These are phyloP conservation scores for Ormosia semicastrata DNA, from an alignment of 306 rosid species.

Conservation along the genomic window DNA sequence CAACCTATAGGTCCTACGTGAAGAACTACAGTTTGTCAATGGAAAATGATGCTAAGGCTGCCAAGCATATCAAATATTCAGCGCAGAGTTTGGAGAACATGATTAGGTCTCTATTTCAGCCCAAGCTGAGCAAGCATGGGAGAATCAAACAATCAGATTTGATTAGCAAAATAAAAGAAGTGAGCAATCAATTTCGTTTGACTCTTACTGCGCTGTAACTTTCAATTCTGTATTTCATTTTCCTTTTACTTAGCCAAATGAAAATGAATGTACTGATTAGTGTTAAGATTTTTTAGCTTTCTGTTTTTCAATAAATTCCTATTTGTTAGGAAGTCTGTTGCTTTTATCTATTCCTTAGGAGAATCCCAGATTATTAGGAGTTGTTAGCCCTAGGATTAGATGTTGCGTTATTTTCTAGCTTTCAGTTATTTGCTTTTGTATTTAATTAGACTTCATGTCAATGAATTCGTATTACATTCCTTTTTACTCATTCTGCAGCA, in stretches of 20 bases:
- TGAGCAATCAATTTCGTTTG: slow-evolving; percentile 36
- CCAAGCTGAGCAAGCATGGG: slow-evolving; percentile 14
- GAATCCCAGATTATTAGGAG: too few relatives aligned
- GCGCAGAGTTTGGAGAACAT: slow-evolving; percentile 47
- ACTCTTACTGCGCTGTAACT: slow-evolving; percentile 27
- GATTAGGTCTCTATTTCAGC: slow-evolving; percentile 48
- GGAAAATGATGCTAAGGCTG: slow-evolving; percentile 45
- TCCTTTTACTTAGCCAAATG: neutral
- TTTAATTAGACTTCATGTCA: too few relatives aligned
- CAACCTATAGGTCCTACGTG: slow-evolving; percentile 45
- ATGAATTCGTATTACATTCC: too few relatives aligned
- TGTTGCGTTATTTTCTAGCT: too few relatives aligned
- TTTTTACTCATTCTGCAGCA: too few relatives aligned
- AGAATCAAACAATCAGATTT: slow-evolving; percentile 27
- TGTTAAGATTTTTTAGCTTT: too few relatives aligned
- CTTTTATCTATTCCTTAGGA: too few relatives aligned
- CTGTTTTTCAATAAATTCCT: too few relatives aligned
- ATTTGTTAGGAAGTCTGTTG: too few relatives aligned
- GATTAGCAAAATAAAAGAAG: slow-evolving; percentile 34
- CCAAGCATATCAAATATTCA: slow-evolving; percentile 43
- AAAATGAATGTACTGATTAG: neutral
- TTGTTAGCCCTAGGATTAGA: too few relatives aligned
- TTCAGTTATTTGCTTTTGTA: too few relatives aligned
- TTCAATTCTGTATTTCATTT: slow-evolving; percentile 13
- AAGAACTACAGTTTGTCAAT: slow-evolving; percentile 33